A percentile compares a stretch with the other conserved stretches of the same genome.
Conservation (phyloP, 768 basidiomycete species). For the Chalciporus piperatus region DNA sequence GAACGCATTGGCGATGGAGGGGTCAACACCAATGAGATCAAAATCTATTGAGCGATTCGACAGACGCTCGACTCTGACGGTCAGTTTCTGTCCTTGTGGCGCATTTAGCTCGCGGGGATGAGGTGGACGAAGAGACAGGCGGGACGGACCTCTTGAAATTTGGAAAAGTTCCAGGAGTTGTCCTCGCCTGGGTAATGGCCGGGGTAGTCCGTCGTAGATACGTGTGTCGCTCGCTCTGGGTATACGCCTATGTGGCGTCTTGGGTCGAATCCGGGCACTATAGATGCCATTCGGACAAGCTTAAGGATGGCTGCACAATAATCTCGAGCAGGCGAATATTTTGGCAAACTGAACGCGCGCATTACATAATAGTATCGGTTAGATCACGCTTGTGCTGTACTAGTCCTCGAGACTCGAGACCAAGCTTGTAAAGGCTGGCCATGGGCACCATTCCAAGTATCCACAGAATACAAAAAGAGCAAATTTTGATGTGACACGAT, state of each 20-base stretch:
- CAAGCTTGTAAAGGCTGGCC: neutral
- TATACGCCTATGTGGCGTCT: constrained; percentile 63
- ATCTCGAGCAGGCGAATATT: neutral
- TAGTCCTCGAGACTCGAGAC: too few relatives aligned
- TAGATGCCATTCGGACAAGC: neutral
- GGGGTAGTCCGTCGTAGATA: constrained; percentile 88
- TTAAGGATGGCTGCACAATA: neutral
- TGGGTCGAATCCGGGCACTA: constrained; percentile 32
- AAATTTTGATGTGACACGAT: neutral
- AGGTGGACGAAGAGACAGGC: neutral
- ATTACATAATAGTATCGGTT: neutral
- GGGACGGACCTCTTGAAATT: constrained; percentile 69
- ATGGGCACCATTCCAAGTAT: too few relatives aligned
- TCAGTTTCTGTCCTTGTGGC: constrained; percentile 56
- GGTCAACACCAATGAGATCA: constrained; percentile 93
- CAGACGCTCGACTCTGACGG: constrained; percentile 71
- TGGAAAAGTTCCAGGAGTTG: constrained; percentile 74
- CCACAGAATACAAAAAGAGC: neutral
- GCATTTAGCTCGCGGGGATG: constrained; percentile 1
- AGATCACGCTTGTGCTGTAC: neutral
- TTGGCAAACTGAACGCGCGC: neutral
- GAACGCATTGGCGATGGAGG: constrained; percentile 93
- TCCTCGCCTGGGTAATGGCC: constrained; percentile 86
- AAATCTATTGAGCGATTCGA: constrained; percentile 88
- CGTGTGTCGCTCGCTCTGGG: constrained; percentile 70